phyloP scores from a whole-genome alignment of 805 yeast genomes.

The Wickerhamomyces chaumierensis region DNA sequence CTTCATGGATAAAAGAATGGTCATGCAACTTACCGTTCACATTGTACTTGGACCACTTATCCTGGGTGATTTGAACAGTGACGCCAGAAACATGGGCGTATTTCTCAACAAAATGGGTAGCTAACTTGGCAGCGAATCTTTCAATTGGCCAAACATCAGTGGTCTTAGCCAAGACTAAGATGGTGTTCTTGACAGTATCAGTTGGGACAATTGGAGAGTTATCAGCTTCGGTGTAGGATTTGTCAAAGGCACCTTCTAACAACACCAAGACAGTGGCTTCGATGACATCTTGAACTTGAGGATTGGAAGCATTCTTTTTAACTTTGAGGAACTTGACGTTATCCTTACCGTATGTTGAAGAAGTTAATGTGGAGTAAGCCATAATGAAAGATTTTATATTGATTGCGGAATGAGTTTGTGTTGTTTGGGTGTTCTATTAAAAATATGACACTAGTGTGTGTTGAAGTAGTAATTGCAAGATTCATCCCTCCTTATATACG shows the following conservation, averaged over 20 bases:
- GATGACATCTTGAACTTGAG: slow-evolving; percentile 66
- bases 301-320: slow-evolving; percentile 63
- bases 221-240: slow-evolving; percentile 79
- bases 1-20: slow-evolving; percentile 80
- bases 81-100: slow-evolving; percentile 71
- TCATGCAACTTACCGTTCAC: slow-evolving; percentile 69
- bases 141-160: slow-evolving; percentile 86
- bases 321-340: slow-evolving; percentile 89
- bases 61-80: slow-evolving; percentile 56
- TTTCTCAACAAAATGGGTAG: slow-evolving; percentile 66
- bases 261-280: slow-evolving; percentile 76
- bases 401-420: too few relatives aligned
- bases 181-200: slow-evolving; percentile 86
- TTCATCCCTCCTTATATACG: too few relatives aligned
- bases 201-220: slow-evolving; percentile 88
- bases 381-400: too few relatives aligned
- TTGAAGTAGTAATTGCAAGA: too few relatives aligned
- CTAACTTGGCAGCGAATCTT: slow-evolving; percentile 77
- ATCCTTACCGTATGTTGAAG: slow-evolving; percentile 80
- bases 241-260: slow-evolving; percentile 68
- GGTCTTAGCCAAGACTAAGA: slow-evolving; percentile 71
- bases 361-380: slow-evolving; percentile 19
- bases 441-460: too few relatives aligned
- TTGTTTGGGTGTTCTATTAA: too few relatives aligned
- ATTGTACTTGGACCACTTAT: slow-evolving; percentile 66